phyloP scores from a whole-genome alignment of 2,329 filamentous ascomycete species.

The Hortaea werneckii region DNA sequence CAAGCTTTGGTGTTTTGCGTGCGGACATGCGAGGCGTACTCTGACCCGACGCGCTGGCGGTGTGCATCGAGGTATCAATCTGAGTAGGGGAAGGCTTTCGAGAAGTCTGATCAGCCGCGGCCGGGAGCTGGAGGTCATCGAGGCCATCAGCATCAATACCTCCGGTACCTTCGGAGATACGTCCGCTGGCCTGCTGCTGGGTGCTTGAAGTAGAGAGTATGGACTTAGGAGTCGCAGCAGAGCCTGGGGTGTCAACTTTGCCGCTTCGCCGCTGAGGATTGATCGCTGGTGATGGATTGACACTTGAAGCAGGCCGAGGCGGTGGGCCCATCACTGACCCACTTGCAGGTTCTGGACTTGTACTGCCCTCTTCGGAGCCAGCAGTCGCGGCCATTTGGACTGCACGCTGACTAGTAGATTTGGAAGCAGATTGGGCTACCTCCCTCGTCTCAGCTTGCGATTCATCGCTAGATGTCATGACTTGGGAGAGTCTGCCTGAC shows the following conservation, averaged over 20 bases:
- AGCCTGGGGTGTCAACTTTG: conserved; percentile 3
- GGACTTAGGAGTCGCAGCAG: conserved; percentile 25
- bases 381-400: conserved; percentile 7
- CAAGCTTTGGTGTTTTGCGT: conserved; percentile 56
- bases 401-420: conserved; percentile 14
- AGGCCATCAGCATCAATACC: conserved; percentile 21
- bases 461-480: conserved; percentile 37
- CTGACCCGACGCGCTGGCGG: conserved; percentile 34
- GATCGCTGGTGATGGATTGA: conserved; percentile 59
- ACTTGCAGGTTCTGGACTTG: conserved; percentile 40
- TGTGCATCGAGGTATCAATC: conserved; percentile 39
- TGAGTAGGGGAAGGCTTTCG: conserved; percentile 29
- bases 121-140: conserved; percentile 60
- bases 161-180: background rate
- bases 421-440: conserved; percentile 15
- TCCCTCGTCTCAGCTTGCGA: conserved; percentile 29
- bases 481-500: conserved; percentile 32
- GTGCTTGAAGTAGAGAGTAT: conserved; percentile 10
- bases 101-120: conserved; percentile 36
- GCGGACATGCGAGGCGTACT: conserved; percentile 54
- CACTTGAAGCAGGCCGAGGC: conserved; percentile 47
- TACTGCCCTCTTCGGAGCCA: conserved; percentile 38
- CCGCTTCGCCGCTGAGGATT: conserved; percentile 39
- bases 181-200: background rate
- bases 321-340: conserved; percentile 46